Evolutionary conservation across 78 protist species (phyloP).

Genomic region (Dictyostelium intermedium): DNA sequence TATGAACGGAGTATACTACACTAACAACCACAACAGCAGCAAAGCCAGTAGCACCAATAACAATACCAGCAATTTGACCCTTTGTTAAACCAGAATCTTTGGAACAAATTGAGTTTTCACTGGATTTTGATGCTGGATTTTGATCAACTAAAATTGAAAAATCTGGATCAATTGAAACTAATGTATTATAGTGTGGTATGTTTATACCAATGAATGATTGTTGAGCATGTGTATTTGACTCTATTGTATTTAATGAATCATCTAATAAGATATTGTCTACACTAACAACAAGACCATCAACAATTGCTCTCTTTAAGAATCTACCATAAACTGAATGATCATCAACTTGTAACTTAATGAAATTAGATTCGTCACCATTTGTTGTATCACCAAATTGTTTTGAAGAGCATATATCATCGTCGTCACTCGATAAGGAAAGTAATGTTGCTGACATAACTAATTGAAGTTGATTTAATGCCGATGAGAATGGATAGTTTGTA

Average conservation of each 20-base stretch:
- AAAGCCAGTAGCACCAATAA: background rate
- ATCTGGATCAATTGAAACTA: background rate
- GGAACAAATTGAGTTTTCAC: background rate
- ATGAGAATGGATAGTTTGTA: background rate
- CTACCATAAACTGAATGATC: background rate
- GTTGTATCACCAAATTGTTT: background rate
- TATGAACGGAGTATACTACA: background rate
- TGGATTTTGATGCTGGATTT: background rate
- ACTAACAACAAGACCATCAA: background rate
- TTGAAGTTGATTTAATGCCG: background rate
- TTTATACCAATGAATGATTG: background rate
- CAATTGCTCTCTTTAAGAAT: background rate
- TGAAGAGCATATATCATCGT: background rate
- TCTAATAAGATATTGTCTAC: background rate
- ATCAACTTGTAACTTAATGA: background rate
- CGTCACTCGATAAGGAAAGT: background rate
- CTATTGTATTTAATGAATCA: background rate
- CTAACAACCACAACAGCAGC: background rate
- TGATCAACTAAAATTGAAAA: background rate
- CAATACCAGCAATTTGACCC: background rate
- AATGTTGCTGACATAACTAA: conserved; percentile 4
- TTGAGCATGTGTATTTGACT: background rate
- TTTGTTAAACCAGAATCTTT: background rate
- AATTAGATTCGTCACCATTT: background rate
- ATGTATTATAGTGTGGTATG: background rate